phyloP scores from a whole-genome alignment of 2,329 filamentous ascomycete genomes.

The Clarireedia hainanense region DNA sequence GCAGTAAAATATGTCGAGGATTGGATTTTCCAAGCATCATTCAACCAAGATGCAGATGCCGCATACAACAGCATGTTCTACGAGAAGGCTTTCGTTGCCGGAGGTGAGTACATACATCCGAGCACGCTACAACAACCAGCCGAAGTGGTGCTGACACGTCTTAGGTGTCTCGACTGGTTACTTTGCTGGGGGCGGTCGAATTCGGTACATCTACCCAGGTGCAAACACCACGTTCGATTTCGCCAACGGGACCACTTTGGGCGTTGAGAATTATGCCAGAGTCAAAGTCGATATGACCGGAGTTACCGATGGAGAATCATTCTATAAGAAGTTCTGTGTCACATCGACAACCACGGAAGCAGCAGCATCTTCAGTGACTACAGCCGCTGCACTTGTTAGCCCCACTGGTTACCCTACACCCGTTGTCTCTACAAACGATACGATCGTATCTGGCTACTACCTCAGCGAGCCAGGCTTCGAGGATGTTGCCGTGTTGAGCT shows the following conservation, averaged over 20 bases:
- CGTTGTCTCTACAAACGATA: conserved; percentile 21
- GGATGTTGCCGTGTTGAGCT: conserved; percentile 26
- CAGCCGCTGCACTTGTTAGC: conserved; percentile 10
- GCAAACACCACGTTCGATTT: conserved; percentile 33
- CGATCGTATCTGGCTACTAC: conserved; percentile 25
- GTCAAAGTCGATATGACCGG: conserved; percentile 30
- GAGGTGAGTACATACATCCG: background rate
- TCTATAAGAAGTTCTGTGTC: conserved; percentile 24
- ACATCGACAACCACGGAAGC: background rate
- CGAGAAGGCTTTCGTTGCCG: conserved; percentile 25
- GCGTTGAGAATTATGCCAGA: conserved; percentile 29
- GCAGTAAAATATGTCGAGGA: conserved; percentile 41
- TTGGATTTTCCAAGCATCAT: conserved; percentile 32
- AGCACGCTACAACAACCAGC: background rate
- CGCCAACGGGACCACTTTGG: conserved; percentile 32
- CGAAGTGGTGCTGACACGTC: background rate
- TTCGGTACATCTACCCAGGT: conserved; percentile 32
- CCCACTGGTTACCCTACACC: conserved; percentile 23
- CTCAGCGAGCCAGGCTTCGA: conserved; percentile 22
- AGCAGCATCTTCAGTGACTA: background rate
- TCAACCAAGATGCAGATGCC: conserved; percentile 34
- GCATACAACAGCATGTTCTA: conserved; percentile 37
- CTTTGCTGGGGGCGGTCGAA: conserved; percentile 32
- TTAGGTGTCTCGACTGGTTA: conserved; percentile 25
- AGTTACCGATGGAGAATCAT: conserved; percentile 24